Evolutionary conservation across 306 rosid species (phyloP), one percentile per base, ranked within the genome.

Genomic region (Inga oerstediana): DNA sequence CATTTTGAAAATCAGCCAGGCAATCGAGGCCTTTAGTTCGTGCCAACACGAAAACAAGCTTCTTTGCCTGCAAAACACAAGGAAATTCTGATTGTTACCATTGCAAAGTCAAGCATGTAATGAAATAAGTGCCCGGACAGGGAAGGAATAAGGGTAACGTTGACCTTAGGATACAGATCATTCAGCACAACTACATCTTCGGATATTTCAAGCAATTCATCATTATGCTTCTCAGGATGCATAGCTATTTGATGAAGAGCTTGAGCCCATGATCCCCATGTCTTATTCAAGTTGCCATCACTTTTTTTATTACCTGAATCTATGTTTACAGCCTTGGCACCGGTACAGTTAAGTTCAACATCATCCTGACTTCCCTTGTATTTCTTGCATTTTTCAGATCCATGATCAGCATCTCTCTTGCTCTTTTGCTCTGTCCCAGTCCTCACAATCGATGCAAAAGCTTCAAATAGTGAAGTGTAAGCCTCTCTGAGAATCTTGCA

Each of bases 201-300:
- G 12, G 92, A 88, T 81, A 88, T 86, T 85, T 93, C 97, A 32
- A 92, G 91, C 69, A 93, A 89, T 30, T 58, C 85, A 77, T 87
- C 89, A 67, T 72, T 83, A 27, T 90, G 97, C 78, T 73, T 84
- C 75, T 90, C 93, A 44, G 99, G 99, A 73, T 90, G 84, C 89
- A 89, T 88, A 74, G 97, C 97, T 67, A 87, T 88, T 75, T 81
- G 80, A 84, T 90, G 87, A 81, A 93, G 92, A 59, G 94, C 87
- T 85, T 92, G 98, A 71, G 98, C 91, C 99, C 99, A 96, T 32
- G 97, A 89, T 49, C 93, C 94, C 97, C 98, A 92, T 39, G 85
- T 73, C 86, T 92, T 90, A 56, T 73, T 88, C 76, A 10, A 84
- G 84, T 88, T 81, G 64, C 73, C 86, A 37, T 66, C 88, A 66